These are phyloP conservation scores for Saturnispora halmiae DNA, from an alignment of 805 yeast genomes.

Conservation along the genomic window DNA sequence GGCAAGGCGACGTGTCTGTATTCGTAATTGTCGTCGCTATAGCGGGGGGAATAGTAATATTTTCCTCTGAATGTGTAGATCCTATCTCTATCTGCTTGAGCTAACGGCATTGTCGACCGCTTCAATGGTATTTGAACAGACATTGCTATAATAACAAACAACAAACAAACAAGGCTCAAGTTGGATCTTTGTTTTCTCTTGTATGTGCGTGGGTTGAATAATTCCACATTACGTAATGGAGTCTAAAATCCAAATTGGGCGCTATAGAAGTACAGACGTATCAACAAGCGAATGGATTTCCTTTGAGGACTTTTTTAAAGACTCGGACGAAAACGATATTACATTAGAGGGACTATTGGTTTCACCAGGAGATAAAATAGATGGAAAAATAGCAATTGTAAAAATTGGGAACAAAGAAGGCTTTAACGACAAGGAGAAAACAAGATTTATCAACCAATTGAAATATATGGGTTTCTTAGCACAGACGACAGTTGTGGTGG, in stretches of 20 bases:
- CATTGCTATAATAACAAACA: slow-evolving; percentile 58
- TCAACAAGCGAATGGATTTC: background rate
- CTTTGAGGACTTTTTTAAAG: background rate
- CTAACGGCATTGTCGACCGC: slow-evolving; percentile 48
- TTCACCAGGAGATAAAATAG: no score
- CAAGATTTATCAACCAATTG: no score
- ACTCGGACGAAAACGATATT: no score
- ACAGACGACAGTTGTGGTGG: no score
- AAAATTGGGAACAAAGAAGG: no score
- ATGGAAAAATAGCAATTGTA: no score
- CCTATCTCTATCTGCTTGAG: slow-evolving; percentile 77
- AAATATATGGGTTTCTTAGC: no score
- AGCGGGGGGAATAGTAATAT: slow-evolving; percentile 90
- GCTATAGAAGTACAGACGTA: background rate
- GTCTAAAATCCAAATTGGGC: background rate
- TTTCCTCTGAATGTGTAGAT: slow-evolving; percentile 86
- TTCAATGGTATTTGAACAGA: slow-evolving; percentile 20
- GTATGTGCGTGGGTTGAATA: no score
- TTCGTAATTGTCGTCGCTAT: slow-evolving; percentile 85
- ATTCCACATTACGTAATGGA: slow-evolving; percentile 34
- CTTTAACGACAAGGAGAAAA: no score
- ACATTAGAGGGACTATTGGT: no score
- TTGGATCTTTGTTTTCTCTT: no score
- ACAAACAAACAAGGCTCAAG: no score
- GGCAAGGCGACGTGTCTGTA: slow-evolving; percentile 97